A percentile compares a stretch with the other conserved stretches of the same genome.
Evolutionary conservation across 169 alveolate species (phyloP).

Genomic region (Cryptosporidium bovis): DNA sequence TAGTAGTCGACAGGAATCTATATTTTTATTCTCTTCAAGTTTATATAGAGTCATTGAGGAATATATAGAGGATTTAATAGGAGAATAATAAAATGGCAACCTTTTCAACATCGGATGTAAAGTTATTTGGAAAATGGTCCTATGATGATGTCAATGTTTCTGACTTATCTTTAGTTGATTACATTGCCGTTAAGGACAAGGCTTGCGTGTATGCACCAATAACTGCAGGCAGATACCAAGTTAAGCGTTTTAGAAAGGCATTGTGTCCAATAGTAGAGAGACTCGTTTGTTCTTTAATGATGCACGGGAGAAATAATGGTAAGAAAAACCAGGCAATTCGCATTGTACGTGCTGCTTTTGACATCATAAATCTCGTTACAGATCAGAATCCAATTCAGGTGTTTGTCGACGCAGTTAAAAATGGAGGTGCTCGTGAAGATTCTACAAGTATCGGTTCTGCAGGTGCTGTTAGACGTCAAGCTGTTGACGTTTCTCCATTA

Average conservation of each 20-base stretch:
- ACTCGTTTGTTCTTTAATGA: constrained; percentile 87
- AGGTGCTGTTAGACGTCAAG: constrained; percentile 99
- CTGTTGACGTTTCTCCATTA: constrained; percentile 99
- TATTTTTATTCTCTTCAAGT: too few species aligned
- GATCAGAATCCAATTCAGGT: constrained; percentile 98
- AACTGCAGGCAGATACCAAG: constrained; percentile 99
- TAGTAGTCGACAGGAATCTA: too few species aligned
- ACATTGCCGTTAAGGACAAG: constrained; percentile 93
- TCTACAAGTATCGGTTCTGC: constrained; percentile 99
- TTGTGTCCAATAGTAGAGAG: constrained; percentile 99
- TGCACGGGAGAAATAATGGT: constrained; percentile 97
- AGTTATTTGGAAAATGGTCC: constrained; percentile 96
- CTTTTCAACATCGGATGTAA: constrained; percentile 85
- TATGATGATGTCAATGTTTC: constrained; percentile 94
- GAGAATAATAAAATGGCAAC: constrained; percentile 35
- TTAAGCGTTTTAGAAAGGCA: constrained; percentile 98
- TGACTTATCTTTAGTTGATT: constrained; percentile 95
- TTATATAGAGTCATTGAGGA: too few species aligned
- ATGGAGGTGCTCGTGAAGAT: constrained; percentile 99
- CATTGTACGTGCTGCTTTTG: constrained; percentile 97
- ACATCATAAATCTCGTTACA: constrained; percentile 95
- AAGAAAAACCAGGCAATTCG: constrained; percentile 97
- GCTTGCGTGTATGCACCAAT: constrained; percentile 97
- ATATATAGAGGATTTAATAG: too few species aligned
- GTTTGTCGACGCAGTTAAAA: constrained; percentile 95